These are phyloP conservation scores for Rhinocladiella mackenziei DNA, from an alignment of 2,329 filamentous ascomycete genomes.

Conservation along the genomic window DNA sequence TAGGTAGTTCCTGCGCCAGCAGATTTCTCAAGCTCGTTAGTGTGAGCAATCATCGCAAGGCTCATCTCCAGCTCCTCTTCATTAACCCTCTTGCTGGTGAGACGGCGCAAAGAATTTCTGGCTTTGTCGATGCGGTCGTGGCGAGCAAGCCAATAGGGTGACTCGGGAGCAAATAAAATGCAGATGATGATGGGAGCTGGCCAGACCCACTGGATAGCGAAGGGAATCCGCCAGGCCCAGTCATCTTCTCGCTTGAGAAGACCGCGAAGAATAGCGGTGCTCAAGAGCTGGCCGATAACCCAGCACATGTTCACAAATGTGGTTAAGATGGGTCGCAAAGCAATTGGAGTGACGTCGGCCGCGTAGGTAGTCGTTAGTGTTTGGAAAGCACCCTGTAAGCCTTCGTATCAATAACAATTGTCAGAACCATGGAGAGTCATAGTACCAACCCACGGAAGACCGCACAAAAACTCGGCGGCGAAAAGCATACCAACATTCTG, in stretches of 20 bases:
- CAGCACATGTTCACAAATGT: background rate
- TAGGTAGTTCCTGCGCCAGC: too few species aligned
- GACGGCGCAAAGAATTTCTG: constrained; percentile 38
- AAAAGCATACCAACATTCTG: constrained; percentile 26
- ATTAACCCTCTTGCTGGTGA: constrained; percentile 36
- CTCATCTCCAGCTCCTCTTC: background rate
- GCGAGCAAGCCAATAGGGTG: constrained; percentile 49
- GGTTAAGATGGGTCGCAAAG: constrained; percentile 1
- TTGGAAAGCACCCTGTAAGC: constrained; percentile 12
- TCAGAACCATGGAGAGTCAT: too few species aligned
- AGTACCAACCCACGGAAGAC: constrained; percentile 22
- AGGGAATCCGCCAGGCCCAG: constrained; percentile 38
- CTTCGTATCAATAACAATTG: too few species aligned
- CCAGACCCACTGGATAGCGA: constrained; percentile 49
- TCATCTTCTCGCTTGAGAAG: constrained; percentile 31
- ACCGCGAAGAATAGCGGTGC: constrained; percentile 32
- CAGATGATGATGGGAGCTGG: constrained; percentile 45
- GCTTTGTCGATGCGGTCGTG: constrained; percentile 44
- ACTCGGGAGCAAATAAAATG: constrained; percentile 45
- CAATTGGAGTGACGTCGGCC: constrained; percentile 5
- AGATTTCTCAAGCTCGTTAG: too few species aligned
- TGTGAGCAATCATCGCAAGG: background rate
- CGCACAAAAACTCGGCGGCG: constrained; percentile 28
- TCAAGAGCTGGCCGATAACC: constrained; percentile 32
- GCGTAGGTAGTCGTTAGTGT: constrained; percentile 9